These are phyloP conservation scores for Zasmidium angulare DNA, from an alignment of 2,329 filamentous ascomycete genomes.

Conservation along the genomic window DNA sequence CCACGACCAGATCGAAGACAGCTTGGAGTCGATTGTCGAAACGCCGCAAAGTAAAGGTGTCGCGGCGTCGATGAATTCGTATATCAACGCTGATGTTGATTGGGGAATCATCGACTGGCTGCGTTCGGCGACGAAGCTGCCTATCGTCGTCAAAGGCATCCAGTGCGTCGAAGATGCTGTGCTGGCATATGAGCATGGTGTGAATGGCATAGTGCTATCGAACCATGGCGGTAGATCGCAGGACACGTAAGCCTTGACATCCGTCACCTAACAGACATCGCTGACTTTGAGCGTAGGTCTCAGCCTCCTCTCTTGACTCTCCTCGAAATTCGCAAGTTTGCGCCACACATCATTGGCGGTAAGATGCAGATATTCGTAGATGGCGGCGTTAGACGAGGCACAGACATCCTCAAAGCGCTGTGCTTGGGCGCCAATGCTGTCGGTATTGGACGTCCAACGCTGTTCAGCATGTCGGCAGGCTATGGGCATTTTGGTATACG, in stretches of 20 bases:
- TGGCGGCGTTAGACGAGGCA: conserved; percentile 63
- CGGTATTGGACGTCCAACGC: conserved; percentile 60
- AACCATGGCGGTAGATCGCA: conserved; percentile 55
- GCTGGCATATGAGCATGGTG: conserved; percentile 42
- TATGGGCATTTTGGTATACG: conserved; percentile 57
- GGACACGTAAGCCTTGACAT: conserved; percentile 35
- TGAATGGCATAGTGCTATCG: conserved; percentile 42
- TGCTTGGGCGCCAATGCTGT: conserved; percentile 63
- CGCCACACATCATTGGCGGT: conserved; percentile 46
- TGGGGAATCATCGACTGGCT: conserved; percentile 27
- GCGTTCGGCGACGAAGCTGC: conserved; percentile 30
- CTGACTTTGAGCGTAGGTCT: conserved; percentile 16
- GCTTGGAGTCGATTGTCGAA: conserved; percentile 23
- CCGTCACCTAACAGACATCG: not conserved
- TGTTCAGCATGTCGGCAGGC: conserved; percentile 54
- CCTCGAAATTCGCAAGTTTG: conserved; percentile 61
- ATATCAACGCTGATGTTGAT: conserved; percentile 27
- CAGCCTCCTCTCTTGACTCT: conserved; percentile 59
- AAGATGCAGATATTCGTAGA: conserved; percentile 59
- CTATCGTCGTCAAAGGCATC: conserved; percentile 40
- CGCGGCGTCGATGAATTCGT: conserved; percentile 26
- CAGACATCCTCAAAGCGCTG: conserved; percentile 66
- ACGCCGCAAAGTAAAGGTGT: conserved; percentile 20
- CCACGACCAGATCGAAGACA: conserved; percentile 20
- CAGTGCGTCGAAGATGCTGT: conserved; percentile 41